These are phyloP conservation scores for Monosporascus ibericus DNA, from an alignment of 2,329 filamentous ascomycete species.

Conservation along the genomic window DNA sequence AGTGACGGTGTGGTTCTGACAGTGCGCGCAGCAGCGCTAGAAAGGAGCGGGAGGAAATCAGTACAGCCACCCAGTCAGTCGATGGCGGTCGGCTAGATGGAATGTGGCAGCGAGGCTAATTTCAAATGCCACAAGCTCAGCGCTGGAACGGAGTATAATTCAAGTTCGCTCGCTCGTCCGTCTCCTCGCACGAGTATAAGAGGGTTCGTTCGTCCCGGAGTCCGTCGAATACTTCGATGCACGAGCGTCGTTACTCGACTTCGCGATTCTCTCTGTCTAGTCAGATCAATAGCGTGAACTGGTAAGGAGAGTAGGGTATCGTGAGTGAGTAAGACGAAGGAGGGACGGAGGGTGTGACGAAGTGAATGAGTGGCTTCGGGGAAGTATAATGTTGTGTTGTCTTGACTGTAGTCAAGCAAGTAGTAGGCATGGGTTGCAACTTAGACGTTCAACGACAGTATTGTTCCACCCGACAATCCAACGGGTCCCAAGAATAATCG, in stretches of 20 bases:
- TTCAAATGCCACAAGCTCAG: constrained; percentile 11
- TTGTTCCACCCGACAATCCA: neutral
- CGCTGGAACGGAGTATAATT: constrained; percentile 12
- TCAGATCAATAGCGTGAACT: constrained; percentile 20
- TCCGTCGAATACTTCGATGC: neutral
- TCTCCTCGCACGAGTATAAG: constrained; percentile 5
- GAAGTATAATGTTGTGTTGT: neutral
- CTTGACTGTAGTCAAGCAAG: neutral
- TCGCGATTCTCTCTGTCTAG: constrained; percentile 11
- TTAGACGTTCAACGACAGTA: neutral
- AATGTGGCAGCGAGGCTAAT: constrained; percentile 14
- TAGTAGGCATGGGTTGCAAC: neutral
- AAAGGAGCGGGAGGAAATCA: constrained; percentile 8
- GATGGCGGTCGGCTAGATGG: constrained; percentile 12
- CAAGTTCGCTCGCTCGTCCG: neutral
- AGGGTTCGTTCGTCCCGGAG: constrained; percentile 2
- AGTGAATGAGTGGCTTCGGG: neutral
- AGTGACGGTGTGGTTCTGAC: constrained; percentile 22
- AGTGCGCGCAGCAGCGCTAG: constrained; percentile 18
- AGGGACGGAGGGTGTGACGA: neutral
- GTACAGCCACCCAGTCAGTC: constrained; percentile 4
- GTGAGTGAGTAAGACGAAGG: neutral
- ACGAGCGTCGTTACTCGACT: constrained; percentile 5
- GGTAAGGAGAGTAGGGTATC: constrained; percentile 4
- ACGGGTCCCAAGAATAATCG: neutral